Base-by-base conservation (phyloP, 2,329 filamentous ascomycete genomes). In the Tolypocladium sp. region DNA sequence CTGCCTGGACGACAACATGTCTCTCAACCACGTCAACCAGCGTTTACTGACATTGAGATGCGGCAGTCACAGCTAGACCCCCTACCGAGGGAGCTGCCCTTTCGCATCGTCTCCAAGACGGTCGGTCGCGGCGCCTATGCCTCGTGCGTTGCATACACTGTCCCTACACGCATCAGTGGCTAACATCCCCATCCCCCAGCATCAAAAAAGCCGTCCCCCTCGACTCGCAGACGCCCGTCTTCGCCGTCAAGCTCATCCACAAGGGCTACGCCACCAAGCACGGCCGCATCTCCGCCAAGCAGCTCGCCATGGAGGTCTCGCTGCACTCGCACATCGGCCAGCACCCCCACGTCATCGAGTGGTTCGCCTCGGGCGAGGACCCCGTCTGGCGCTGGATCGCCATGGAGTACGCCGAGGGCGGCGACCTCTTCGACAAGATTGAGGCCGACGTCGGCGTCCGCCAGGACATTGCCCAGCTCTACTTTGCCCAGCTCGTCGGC, bases 391-490 rank as follows among this genome's bases (percentile, higher is more conserved):
- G 90, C 66, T 99, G 94, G 94, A 96, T 99, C 66, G 93, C 92
- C 44, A 97, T 99, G 92, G 94, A 99, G 74, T 88, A 91, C 65
- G 94, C 94, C 53, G 91, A 95, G 67, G 94, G 94, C 49, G 94
- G 94, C 13, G 94, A 99, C 71, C 81, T 99, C 9, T 99, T 99
- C 73, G 94, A 99, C 84, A 99, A 99, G 79, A 97, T 99, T 67
- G 95, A 99, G 76, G 92, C 94, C 22, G 94, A 99, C 73, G 90
- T 93, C 52, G 94, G 94, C 55, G 91, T 97, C n/a, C 85, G 88
- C 8, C 87, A 96, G 72, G 91, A 97, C 71, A 91, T 99, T 70
- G 93, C 94, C 40, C 95, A 99, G 71, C 85, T 97, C 62, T 99
- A 97, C 77, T 99, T 99, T 73, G 83, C 88, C 3, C 94, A 99